These are phyloP conservation scores for Conidiobolus coronatus DNA, from an alignment of 371 early-diverging fungal species.

Conservation along the genomic window DNA sequence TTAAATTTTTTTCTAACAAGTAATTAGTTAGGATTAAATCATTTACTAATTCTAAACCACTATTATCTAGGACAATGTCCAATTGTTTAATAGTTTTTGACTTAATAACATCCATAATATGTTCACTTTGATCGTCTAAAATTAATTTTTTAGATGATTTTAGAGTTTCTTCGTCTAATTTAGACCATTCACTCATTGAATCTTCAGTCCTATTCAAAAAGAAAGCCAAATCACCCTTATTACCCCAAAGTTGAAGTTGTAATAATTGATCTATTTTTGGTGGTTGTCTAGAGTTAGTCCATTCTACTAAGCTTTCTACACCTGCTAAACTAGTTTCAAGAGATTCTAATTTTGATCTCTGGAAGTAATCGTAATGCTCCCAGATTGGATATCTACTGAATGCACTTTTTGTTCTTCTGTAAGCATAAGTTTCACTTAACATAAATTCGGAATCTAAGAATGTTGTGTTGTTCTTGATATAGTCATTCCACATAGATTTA, in stretches of 20 bases:
- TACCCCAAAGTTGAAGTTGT: constrained; percentile 71
- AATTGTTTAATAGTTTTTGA: constrained; percentile 17
- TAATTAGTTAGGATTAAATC: constrained; percentile 77
- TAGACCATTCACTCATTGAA: constrained; percentile 41
- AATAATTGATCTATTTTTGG: constrained; percentile 39
- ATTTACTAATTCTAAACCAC: constrained; percentile 74
- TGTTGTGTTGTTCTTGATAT: neutral
- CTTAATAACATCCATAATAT: constrained; percentile 17
- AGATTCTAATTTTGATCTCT: neutral
- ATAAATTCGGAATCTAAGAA: neutral
- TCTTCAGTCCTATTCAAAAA: constrained; percentile 41
- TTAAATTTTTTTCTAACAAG: constrained; percentile 44
- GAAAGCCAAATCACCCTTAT: constrained; percentile 65
- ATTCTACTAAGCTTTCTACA: constrained; percentile 29
- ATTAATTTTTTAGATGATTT: constrained; percentile 32
- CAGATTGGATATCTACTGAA: neutral
- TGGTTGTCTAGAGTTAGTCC: constrained; percentile 12
- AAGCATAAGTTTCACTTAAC: neutral
- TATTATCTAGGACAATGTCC: constrained; percentile 67
- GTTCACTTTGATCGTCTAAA: constrained; percentile 23
- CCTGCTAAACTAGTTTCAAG: constrained; percentile 8
- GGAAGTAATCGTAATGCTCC: neutral
- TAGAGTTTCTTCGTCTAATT: constrained; percentile 11
- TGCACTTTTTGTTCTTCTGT: neutral
- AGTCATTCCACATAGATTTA: too few species aligned